Evolutionary conservation across 2,329 filamentous ascomycete genomes (phyloP).

Genomic region (Colletotrichum phormii): DNA sequence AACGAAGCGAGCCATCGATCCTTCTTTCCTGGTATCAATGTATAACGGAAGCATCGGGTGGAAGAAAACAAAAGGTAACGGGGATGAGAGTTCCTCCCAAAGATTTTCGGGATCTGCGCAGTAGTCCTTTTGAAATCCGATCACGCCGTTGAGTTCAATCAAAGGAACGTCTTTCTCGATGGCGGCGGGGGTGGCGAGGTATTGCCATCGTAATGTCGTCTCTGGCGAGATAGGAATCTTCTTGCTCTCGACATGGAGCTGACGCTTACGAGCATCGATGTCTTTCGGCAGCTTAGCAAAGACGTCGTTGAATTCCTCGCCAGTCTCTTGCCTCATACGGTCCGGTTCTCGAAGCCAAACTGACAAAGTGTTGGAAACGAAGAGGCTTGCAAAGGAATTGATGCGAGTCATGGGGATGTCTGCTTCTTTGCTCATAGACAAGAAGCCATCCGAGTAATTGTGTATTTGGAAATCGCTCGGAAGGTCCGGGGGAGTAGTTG

Average conservation of each 20-base stretch:
- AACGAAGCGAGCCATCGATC: constrained; percentile 88
- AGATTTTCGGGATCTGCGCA: constrained; percentile 74
- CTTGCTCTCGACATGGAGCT: constrained; percentile 63
- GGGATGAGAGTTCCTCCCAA: constrained; percentile 74
- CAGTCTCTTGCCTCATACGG: constrained; percentile 75
- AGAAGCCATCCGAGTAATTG: constrained; percentile 80
- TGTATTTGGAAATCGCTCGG: constrained; percentile 73
- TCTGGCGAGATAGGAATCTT: constrained; percentile 60
- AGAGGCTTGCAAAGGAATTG: constrained; percentile 83
- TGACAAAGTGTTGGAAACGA: constrained; percentile 79
- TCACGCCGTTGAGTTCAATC: constrained; percentile 81
- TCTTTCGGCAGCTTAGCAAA: constrained; percentile 68
- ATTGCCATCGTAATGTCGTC: constrained; percentile 76
- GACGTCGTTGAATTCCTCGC: constrained; percentile 74
- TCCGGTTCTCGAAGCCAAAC: constrained; percentile 83
- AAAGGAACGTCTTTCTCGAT: constrained; percentile 69
- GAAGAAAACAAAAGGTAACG: constrained; percentile 84
- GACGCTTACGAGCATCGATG: constrained; percentile 55
- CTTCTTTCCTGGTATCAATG: constrained; percentile 91
- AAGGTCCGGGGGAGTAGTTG: constrained; percentile 77
- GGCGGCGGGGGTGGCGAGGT: constrained; percentile 63
- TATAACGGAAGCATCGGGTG: constrained; percentile 90
- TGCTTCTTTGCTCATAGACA: constrained; percentile 76
- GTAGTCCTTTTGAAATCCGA: constrained; percentile 80
- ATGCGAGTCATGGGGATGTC: constrained; percentile 71